Evolutionary conservation across 495 filamentous ascomycete species (phyloP).

Genomic region (Penicillium angulare): DNA sequence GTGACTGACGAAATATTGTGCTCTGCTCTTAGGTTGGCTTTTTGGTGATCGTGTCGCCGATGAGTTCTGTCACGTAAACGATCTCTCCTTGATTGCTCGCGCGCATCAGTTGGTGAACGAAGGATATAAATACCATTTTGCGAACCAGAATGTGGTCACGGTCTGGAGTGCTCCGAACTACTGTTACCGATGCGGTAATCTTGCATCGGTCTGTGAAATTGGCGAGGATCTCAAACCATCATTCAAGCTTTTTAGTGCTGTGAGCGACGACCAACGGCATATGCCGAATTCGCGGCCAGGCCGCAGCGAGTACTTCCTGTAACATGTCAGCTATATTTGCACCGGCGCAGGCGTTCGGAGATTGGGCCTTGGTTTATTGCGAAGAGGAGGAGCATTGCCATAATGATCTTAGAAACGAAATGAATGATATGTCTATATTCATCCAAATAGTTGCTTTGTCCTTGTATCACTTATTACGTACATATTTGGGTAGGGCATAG

Average conservation of each 20-base stretch:
- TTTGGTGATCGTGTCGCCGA: conserved; percentile 96
- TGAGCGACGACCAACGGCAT: conserved; percentile 86
- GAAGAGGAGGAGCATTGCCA: conserved; percentile 31
- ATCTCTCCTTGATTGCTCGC: conserved; percentile 87
- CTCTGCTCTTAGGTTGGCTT: conserved; percentile 75
- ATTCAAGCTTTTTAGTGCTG: conserved; percentile 93
- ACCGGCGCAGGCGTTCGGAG: conserved; percentile 43
- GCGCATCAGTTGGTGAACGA: conserved; percentile 98
- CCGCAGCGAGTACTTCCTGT: conserved; percentile 93
- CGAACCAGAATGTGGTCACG: conserved; percentile 94
- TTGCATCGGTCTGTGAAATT: conserved; percentile 95
- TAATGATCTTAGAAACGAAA: conserved; percentile 37
- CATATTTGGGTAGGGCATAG: too few species aligned
- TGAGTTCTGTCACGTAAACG: conserved; percentile 99
- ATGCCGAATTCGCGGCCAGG: conserved; percentile 78
- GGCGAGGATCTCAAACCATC: conserved; percentile 77
- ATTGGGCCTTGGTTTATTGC: conserved; percentile 12
- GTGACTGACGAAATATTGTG: neutral
- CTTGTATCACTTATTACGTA: too few species aligned
- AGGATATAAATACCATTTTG: conserved; percentile 97
- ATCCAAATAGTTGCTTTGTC: neutral
- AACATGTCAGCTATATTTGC: conserved; percentile 39
- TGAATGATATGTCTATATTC: conserved; percentile 15
- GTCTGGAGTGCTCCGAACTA: conserved; percentile 99
- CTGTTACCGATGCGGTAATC: conserved; percentile 97